Base-by-base conservation (phyloP, 306 rosid genomes). In the Fagus crenata region DNA sequence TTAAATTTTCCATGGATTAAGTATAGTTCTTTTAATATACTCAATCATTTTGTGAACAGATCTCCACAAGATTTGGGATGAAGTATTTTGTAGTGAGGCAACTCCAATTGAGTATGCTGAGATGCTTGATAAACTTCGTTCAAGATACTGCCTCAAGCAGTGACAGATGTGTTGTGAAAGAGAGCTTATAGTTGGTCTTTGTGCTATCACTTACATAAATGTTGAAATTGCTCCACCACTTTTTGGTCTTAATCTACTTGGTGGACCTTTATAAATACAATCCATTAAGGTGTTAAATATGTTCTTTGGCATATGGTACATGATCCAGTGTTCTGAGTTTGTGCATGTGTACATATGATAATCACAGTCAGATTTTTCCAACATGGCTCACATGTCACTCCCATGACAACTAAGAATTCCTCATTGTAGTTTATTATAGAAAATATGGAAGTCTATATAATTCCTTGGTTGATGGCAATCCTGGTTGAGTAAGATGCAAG, bases 31-130 rank as follows among this genome's bases (percentile, higher is more conserved):
- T 69, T 85, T 78, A 72, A 77, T 59, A n/a, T 39, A 7, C 14
- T 63, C 31, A 28, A 40, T 60, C 17, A 58, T 73, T 40, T 76
- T 80, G 36, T 85, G 70, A 77, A 82, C 93, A 91, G 99, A 86
- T 53, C 81, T 91, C 64, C 78, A 74, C 69, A 92, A 87, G 89
- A 73, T 88, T 81, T 96, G 99, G 99, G 86, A 88, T 72, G 93
- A 84, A 70, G 91, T 88, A 78, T 96, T 96, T 77, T 77, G 91
- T 78, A 81, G 79, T 2, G 86, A 87, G 73, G 92, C 93, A 76
- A 88, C 90, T 56, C 93, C 96, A 9, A 85, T 85, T 14, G 93
- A 89, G 84, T 91, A 85, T 69, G 89, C 89, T 1, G 93, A 88
- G 85, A 83, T 71, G 78, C 91, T 96, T 69, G 91, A 88, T 73